Conservation (phyloP, 495 filamentous ascomycete genomes). For the Penicillium samsonianum region DNA sequence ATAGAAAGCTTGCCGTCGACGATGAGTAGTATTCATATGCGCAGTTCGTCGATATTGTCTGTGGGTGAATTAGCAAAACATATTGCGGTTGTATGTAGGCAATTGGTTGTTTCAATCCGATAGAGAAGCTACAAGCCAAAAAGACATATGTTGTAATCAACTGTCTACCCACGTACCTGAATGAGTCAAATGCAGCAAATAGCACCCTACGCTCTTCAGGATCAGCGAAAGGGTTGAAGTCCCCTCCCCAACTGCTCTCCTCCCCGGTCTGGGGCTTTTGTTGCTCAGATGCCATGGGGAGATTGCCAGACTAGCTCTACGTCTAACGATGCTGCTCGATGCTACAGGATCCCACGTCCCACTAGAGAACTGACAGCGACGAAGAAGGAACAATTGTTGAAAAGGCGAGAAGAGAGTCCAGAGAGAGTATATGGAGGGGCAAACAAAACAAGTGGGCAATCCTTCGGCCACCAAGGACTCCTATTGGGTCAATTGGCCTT, state of each 20-base stretch:
- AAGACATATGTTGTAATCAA: not conserved
- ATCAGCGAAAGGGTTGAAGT: conserved; percentile 65
- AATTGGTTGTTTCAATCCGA: not conserved
- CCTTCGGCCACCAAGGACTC: not conserved
- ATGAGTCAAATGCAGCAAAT: conserved; percentile 78
- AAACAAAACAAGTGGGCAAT: conserved; percentile 9
- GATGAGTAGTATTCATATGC: conserved; percentile 85
- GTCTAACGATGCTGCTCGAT: not conserved
- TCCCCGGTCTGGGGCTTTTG: conserved; percentile 24
- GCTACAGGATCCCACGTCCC: not conserved
- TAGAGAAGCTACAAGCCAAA: not conserved
- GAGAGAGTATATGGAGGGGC: conserved; percentile 18
- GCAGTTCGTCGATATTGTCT: conserved; percentile 83
- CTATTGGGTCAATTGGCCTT: not conserved
- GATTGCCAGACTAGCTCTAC: not conserved
- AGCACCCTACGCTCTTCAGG: conserved; percentile 74
- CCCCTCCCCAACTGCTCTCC: conserved; percentile 53
- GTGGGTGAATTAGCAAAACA: conserved; percentile 5
- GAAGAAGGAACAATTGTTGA: not conserved
- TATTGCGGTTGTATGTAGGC: not conserved
- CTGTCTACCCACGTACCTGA: conserved; percentile 62
- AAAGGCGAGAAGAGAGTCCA: not conserved
- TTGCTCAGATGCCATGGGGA: conserved; percentile 24
- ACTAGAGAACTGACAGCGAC: not conserved
- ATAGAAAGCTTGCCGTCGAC: conserved; percentile 87